A percentile compares a stretch with the other conserved stretches of the same genome.
Evolutionary conservation across 2,329 filamentous ascomycete genomes (phyloP).

Genomic region (Aspergillus novofumigatus): DNA sequence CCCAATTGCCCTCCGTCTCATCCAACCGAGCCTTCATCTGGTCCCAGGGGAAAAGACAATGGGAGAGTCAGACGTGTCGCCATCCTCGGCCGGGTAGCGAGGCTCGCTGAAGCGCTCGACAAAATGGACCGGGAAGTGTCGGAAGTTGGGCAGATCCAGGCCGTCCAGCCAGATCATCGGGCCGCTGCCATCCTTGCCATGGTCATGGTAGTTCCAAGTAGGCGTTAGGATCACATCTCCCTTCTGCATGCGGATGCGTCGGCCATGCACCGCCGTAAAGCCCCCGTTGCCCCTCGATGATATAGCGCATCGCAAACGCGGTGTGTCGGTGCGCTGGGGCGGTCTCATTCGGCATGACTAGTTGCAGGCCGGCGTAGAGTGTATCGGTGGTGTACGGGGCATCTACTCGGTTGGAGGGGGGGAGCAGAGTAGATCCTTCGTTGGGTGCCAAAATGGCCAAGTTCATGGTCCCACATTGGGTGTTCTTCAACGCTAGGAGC

Average conservation of each 20-base stretch:
- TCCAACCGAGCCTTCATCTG: too few species aligned
- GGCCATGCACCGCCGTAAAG: constrained; percentile 29
- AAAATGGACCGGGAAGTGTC: too few species aligned
- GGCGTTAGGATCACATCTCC: constrained; percentile 57
- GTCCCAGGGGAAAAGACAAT: too few species aligned
- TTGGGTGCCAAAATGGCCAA: too few species aligned
- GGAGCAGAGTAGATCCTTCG: too few species aligned
- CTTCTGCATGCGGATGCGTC: constrained; percentile 14
- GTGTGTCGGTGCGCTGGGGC: constrained; percentile 55
- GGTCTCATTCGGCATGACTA: constrained; percentile 54
- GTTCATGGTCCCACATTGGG: too few species aligned
- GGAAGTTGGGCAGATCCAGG: constrained; percentile 46
- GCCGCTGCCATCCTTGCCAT: constrained; percentile 53
- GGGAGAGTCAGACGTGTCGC: too few species aligned
- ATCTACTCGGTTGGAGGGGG: too few species aligned
- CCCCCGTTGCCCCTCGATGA: constrained; percentile 55
- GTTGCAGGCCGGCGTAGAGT: constrained; percentile 54
- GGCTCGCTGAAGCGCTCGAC: too few species aligned
- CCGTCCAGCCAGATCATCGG: constrained; percentile 58
- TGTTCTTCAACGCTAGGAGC: too few species aligned
- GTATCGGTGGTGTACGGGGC: constrained; percentile 57
- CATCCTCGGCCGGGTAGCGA: too few species aligned
- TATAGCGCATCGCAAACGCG: constrained; percentile 55
- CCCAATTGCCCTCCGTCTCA: too few species aligned
- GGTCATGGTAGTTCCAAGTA: constrained; percentile 58